Evolutionary conservation across 495 filamentous ascomycete genomes (phyloP).

Genomic region (Thermochaetoides thermophila): DNA sequence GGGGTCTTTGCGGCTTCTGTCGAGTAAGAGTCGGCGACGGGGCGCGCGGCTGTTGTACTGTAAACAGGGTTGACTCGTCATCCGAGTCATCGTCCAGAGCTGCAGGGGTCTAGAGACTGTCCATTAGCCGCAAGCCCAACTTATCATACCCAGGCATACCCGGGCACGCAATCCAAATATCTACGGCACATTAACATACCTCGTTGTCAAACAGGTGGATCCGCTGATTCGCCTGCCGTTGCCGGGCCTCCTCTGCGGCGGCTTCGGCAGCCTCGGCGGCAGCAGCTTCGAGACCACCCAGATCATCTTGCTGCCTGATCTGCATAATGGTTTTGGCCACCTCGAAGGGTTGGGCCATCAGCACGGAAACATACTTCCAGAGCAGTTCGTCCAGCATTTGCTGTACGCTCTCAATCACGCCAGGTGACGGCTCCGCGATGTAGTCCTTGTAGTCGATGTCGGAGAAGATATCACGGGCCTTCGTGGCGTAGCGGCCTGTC

Average conservation of each 20-base stretch:
- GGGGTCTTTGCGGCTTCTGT: conserved; percentile 13
- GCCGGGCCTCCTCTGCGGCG: conserved; percentile 11
- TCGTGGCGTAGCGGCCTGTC: conserved; percentile 46
- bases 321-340: conserved; percentile 90
- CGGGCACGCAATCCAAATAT: too few relatives aligned
- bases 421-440: conserved; percentile 60
- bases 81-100: conserved; percentile 55
- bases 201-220: conserved; percentile 31
- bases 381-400: conserved; percentile 62
- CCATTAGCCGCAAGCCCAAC: too few relatives aligned
- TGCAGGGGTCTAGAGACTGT: too few relatives aligned
- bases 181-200: too few relatives aligned
- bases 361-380: conserved; percentile 70
- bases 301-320: conserved; percentile 43
- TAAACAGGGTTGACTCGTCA: conserved; percentile 79
- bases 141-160: too few relatives aligned
- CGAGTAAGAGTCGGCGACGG: conserved; percentile 39
- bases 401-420: conserved; percentile 53
- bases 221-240: conserved; percentile 24
- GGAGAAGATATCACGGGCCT: conserved; percentile 68
- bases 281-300: conserved; percentile 21
- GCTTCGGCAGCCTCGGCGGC: conserved; percentile 9
- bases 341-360: conserved; percentile 91
- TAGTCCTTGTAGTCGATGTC: conserved; percentile 86
- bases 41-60: conserved; percentile 45